These are phyloP conservation scores for Gleditsia sinensis DNA, from an alignment of 306 rosid genomes.

Conservation along the genomic window DNA sequence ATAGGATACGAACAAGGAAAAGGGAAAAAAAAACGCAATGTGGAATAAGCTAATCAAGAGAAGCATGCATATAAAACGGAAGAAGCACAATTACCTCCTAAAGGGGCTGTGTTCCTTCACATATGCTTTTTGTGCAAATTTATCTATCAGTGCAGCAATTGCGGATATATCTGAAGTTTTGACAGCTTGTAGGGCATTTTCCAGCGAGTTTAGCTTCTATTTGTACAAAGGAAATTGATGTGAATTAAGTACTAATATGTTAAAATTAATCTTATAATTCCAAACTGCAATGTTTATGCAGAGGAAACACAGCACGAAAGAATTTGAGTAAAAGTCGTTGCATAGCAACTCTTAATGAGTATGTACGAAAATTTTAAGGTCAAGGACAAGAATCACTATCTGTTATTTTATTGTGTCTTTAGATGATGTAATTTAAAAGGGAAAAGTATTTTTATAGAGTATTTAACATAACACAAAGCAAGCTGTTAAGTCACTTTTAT, in stretches of 20 bases:
- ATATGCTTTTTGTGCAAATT: neutral
- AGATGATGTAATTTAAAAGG: too few relatives aligned
- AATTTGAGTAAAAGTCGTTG: too few relatives aligned
- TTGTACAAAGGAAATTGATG: neutral
- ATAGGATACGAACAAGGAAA: neutral
- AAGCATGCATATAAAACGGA: neutral
- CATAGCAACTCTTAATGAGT: too few relatives aligned
- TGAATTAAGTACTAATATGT: too few relatives aligned
- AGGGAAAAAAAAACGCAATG: neutral
- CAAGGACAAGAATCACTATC: too few relatives aligned
- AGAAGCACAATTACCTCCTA: conserved; percentile 5
- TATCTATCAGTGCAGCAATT: conserved; percentile 1
- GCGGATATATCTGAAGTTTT: conserved; percentile 18
- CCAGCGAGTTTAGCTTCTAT: conserved; percentile 34
- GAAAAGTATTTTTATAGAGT: too few relatives aligned
- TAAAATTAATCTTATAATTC: neutral
- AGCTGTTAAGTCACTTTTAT: too few relatives aligned
- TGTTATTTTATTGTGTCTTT: too few relatives aligned
- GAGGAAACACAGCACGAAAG: too few relatives aligned
- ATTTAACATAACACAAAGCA: too few relatives aligned
- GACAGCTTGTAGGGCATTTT: conserved; percentile 24
- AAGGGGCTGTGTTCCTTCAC: conserved; percentile 20
- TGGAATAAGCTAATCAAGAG: neutral
- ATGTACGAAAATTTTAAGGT: too few relatives aligned
- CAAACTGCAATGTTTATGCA: neutral